A percentile compares a stretch with the other conserved stretches of the same genome.
Conservation (phyloP, 2,329 filamentous ascomycete genomes). For the Diaporthe capsici region DNA sequence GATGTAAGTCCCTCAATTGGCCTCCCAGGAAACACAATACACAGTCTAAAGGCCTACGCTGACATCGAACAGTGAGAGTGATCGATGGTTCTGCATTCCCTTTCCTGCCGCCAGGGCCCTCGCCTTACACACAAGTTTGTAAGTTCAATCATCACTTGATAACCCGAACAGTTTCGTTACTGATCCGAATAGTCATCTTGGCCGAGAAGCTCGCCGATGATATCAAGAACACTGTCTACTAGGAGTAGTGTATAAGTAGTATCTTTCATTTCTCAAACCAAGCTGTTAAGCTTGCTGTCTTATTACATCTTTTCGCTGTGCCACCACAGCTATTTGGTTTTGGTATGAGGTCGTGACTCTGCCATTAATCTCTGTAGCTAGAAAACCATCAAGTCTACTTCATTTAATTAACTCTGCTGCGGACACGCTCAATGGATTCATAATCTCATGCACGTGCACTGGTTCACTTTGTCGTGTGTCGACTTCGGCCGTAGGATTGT, state of each 20-base stretch:
- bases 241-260: neutral
- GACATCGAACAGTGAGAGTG: constrained; percentile 18
- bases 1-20: constrained; percentile 4
- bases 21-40: no score
- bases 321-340: neutral
- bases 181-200: constrained; percentile 16
- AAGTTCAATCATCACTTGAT: neutral
- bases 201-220: constrained; percentile 37
- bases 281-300: neutral
- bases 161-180: neutral
- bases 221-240: constrained; percentile 27
- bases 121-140: constrained; percentile 32
- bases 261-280: neutral
- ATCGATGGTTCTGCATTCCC: constrained; percentile 30
- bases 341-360: neutral
- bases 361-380: neutral
- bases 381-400: neutral
- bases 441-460: neutral
- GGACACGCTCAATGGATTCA: neutral
- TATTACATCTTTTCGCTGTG: neutral
- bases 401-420: neutral
- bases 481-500: neutral
- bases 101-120: constrained; percentile 33
- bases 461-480: neutral
- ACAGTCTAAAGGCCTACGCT: neutral